A percentile compares a stretch with the other conserved stretches of the same genome.
Conservation (phyloP, 2,329 filamentous ascomycete genomes). For the Phyllosticta ampelicida region DNA sequence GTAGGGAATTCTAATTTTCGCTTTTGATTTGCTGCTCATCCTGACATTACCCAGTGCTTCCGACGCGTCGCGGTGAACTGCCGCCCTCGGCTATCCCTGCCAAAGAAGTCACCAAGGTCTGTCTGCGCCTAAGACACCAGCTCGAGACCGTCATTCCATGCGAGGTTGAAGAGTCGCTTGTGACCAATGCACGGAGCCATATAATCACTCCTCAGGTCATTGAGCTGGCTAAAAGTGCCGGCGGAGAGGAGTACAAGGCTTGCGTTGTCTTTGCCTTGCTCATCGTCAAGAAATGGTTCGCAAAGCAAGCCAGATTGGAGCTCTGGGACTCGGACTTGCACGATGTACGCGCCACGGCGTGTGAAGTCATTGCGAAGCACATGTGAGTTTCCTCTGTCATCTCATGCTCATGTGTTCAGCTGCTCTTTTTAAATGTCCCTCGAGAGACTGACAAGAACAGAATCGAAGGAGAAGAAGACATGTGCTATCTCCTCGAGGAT, state of each 20-base stretch:
- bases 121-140: constrained; percentile 79
- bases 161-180: constrained; percentile 65
- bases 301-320: constrained; percentile 65
- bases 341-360: constrained; percentile 65
- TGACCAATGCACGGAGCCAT: constrained; percentile 72
- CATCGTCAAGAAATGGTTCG: constrained; percentile 66
- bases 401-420: too few species aligned
- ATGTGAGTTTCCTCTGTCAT: constrained; percentile 29
- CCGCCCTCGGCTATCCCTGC: constrained; percentile 60
- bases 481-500: constrained; percentile 65
- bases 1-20: constrained; percentile 18
- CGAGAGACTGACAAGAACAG: constrained; percentile 28
- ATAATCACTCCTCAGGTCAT: constrained; percentile 76
- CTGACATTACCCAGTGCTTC: constrained; percentile 46
- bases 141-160: constrained; percentile 84
- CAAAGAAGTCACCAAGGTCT: constrained; percentile 76
- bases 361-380: constrained; percentile 83
- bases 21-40: constrained; percentile 5
- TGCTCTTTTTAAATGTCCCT: too few species aligned
- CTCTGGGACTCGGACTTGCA: constrained; percentile 90
- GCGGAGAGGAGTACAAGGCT: constrained; percentile 58
- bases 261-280: constrained; percentile 81
- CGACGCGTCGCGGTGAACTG: constrained; percentile 47
- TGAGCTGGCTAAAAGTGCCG: constrained; percentile 70
- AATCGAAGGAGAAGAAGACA: constrained; percentile 77